Evolutionary conservation across 139 green algal genomes (phyloP).

Genomic region (Microglena sp.): DNA sequence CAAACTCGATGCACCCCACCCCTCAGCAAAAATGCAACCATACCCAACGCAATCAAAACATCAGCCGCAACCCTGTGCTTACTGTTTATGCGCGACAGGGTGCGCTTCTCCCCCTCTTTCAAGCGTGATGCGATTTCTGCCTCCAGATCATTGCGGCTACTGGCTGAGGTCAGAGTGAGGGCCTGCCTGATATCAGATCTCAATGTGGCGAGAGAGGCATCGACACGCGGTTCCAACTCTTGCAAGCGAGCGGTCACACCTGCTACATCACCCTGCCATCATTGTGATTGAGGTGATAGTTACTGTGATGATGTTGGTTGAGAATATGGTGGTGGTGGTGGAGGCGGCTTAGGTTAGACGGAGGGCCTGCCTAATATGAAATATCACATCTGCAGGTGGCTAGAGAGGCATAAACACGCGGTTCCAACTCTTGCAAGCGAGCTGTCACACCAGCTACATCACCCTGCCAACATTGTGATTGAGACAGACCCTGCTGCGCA

Average conservation of each 20-base stretch:
- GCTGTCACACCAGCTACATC: background rate
- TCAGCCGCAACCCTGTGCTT: too few relatives aligned
- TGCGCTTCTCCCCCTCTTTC: conserved; percentile 29
- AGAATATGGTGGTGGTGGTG: too few relatives aligned
- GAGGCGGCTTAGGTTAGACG: conserved; percentile 4
- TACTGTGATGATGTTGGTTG: too few relatives aligned
- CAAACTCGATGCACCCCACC: too few relatives aligned
- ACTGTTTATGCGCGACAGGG: too few relatives aligned
- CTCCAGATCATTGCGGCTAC: conserved; percentile 19
- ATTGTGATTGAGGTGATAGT: too few relatives aligned
- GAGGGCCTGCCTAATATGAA: conserved; percentile 24
- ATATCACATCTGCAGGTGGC: conserved; percentile 1
- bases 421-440: conserved; percentile 15
- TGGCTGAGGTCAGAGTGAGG: conserved; percentile 11
- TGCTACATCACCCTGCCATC: conserved; percentile 3
- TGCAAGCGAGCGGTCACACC: background rate
- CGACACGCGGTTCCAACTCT: conserved; percentile 15
- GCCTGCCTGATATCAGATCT: conserved; percentile 26
- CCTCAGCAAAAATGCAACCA: too few relatives aligned
- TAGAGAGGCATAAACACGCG: conserved; percentile 7
- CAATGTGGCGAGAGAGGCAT: conserved; percentile 7
- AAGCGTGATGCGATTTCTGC: conserved; percentile 11
- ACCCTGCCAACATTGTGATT: too few relatives aligned
- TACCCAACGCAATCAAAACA: too few relatives aligned
- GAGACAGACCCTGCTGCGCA: too few relatives aligned